Conservation (phyloP, 495 filamentous ascomycete species). For the Aspergillus carlsbadensis region DNA sequence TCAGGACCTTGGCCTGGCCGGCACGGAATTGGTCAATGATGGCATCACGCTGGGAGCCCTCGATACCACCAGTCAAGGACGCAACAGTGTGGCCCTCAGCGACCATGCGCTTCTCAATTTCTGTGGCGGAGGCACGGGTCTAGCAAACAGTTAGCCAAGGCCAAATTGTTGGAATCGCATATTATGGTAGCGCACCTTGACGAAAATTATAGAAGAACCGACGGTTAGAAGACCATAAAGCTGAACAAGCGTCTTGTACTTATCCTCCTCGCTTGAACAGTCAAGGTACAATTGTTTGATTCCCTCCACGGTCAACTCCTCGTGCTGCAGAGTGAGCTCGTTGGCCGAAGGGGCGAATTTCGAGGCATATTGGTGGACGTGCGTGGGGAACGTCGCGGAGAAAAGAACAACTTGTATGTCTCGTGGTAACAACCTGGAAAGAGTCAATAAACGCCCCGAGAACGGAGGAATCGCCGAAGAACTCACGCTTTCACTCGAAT, state of each 20-base stretch:
- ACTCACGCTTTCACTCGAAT: constrained; percentile 80
- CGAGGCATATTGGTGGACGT: constrained; percentile 76
- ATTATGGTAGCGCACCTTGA: constrained; percentile 59
- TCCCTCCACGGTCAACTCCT: constrained; percentile 92
- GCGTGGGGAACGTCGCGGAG: constrained; percentile 90
- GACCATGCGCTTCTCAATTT: constrained; percentile 83
- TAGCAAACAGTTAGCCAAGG: constrained; percentile 30
- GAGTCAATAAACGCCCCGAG: constrained; percentile 17
- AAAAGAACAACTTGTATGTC: constrained; percentile 85
- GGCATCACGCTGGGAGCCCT: constrained; percentile 76
- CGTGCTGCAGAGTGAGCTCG: constrained; percentile 79
- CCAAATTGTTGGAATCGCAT: background rate
- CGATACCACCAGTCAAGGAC: constrained; percentile 79
- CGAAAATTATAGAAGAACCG: constrained; percentile 96
- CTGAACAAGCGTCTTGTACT: constrained; percentile 83
- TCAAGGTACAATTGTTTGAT: constrained; percentile 98
- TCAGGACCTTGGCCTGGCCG: constrained; percentile 91
- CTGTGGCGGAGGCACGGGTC: constrained; percentile 75
- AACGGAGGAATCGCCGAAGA: background rate
- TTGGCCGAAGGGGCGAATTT: constrained; percentile 82
- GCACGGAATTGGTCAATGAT: constrained; percentile 86
- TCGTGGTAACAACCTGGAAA: constrained; percentile 61
- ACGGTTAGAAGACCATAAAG: constrained; percentile 95
- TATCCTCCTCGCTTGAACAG: constrained; percentile 73
- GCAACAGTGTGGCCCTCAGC: constrained; percentile 88